These are phyloP conservation scores for Cyclanthera cordifolia DNA, from an alignment of 306 rosid species.

Conservation along the genomic window DNA sequence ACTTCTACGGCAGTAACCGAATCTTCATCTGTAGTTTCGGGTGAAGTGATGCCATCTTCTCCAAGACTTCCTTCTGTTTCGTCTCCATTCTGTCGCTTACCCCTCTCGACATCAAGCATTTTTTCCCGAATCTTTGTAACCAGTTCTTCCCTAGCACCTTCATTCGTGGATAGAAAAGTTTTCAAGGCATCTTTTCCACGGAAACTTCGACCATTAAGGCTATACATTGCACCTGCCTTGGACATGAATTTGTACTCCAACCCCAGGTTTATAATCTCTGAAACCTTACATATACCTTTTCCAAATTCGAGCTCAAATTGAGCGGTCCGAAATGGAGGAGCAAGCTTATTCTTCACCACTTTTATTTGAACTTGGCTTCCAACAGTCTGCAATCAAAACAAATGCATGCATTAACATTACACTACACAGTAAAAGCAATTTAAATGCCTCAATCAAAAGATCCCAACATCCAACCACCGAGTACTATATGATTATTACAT, in stretches of 20 bases:
- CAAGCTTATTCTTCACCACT: conserved; percentile 92
- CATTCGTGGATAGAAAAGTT: conserved; percentile 43
- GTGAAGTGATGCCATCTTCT: conserved; percentile 30
- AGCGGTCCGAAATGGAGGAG: conserved; percentile 75
- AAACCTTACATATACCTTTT: conserved; percentile 55
- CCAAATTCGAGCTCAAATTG: conserved; percentile 88
- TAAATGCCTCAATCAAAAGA: not conserved
- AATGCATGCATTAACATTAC: conserved; percentile 8
- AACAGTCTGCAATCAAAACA: conserved; percentile 35
- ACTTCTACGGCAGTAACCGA: not conserved
- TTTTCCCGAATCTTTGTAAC: conserved; percentile 48
- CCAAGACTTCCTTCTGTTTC: conserved; percentile 19
- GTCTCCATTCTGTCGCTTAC: conserved; percentile 21
- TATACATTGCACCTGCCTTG: conserved; percentile 36
- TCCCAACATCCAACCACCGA: too few relatives aligned
- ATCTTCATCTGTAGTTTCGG: conserved; percentile 63
- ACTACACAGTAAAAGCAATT: not conserved
- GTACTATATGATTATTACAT: not conserved
- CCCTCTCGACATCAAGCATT: conserved; percentile 27
- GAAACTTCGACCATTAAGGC: conserved; percentile 36
- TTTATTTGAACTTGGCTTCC: conserved; percentile 80
- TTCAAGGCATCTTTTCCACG: conserved; percentile 60
- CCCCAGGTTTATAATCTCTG: conserved; percentile 56
- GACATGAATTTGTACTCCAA: conserved; percentile 47
- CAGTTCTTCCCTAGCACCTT: conserved; percentile 42